Conservation (phyloP, 768 basidiomycete genomes). For the Coprinopsis sp. region DNA sequence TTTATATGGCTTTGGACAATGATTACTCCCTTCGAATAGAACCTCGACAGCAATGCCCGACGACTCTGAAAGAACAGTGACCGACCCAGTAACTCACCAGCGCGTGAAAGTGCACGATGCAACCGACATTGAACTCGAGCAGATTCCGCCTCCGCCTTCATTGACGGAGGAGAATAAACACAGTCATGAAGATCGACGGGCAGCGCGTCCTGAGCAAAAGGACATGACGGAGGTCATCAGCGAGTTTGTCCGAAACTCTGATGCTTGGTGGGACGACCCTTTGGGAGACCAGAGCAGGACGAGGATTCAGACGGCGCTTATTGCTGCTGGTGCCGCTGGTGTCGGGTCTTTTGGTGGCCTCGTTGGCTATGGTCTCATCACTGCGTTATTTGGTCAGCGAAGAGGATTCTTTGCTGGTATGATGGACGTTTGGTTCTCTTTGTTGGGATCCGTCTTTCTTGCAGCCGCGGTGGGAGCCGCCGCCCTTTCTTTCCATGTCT, state of each 20-base stretch:
- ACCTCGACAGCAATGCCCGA: no score
- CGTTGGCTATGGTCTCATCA: conserved; percentile 19
- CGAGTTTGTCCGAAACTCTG: conserved; percentile 19
- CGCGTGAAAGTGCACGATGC: conserved; percentile 32
- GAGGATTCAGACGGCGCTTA: conserved; percentile 25
- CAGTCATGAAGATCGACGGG: conserved; percentile 11
- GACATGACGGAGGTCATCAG: conserved; percentile 26
- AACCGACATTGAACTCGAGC: conserved; percentile 30
- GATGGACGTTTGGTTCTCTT: conserved; percentile 17
- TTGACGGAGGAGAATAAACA: conserved; percentile 16
- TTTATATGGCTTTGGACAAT: no score
- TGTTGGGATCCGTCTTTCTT: conserved; percentile 22
- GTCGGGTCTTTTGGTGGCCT: conserved; percentile 21
- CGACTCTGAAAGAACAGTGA: conserved; percentile 29
- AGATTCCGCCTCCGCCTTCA: conserved; percentile 26
- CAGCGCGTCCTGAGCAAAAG: conserved; percentile 11
- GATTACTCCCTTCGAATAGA: no score
- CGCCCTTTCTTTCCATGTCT: conserved; percentile 18
- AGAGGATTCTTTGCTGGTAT: conserved; percentile 17
- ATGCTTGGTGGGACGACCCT: conserved; percentile 32
- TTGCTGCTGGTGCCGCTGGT: conserved; percentile 27
- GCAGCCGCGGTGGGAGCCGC: conserved; percentile 24
- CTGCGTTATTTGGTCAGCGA: neutral
- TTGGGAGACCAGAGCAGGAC: conserved; percentile 25
- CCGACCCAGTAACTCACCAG: conserved; percentile 38